These are phyloP conservation scores for Colletotrichum nymphaeae DNA, from an alignment of 2,329 filamentous ascomycete species.

Conservation along the genomic window DNA sequence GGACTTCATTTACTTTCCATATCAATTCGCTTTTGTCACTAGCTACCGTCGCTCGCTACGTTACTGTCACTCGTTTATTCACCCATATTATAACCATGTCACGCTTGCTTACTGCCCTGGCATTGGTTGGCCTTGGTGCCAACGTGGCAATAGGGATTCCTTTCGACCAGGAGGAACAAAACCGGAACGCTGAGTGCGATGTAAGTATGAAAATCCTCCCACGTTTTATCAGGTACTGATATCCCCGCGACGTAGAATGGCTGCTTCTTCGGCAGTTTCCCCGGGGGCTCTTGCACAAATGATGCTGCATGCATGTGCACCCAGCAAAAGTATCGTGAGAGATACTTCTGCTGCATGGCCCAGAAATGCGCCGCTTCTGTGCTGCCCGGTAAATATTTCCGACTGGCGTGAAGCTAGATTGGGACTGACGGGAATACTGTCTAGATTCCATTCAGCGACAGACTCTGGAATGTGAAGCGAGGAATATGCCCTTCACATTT, in stretches of 20 bases:
- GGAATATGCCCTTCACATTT: background rate
- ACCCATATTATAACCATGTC: background rate
- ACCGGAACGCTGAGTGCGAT: background rate
- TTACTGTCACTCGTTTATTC: no score
- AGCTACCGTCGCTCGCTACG: no score
- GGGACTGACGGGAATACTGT: background rate
- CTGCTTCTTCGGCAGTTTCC: slow-evolving; percentile 11
- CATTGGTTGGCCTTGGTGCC: background rate
- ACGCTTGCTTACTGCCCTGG: background rate
- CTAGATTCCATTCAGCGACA: background rate
- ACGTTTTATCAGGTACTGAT: background rate
- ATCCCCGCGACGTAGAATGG: background rate
- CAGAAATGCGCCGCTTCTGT: background rate
- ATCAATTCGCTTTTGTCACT: no score
- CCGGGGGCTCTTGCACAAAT: slow-evolving; percentile 4
- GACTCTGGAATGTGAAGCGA: background rate
- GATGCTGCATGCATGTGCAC: slow-evolving; percentile 7
- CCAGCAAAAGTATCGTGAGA: slow-evolving; percentile 6
- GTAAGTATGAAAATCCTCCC: background rate
- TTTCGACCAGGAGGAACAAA: background rate
- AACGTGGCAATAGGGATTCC: background rate
- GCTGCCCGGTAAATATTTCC: background rate
- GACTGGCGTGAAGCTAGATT: background rate
- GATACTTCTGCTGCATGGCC: slow-evolving; percentile 10
- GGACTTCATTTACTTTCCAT: no score